These are phyloP conservation scores for Eleusine coracana DNA, from an alignment of 176 grass and related monocot genomes.

Conservation along the genomic window DNA sequence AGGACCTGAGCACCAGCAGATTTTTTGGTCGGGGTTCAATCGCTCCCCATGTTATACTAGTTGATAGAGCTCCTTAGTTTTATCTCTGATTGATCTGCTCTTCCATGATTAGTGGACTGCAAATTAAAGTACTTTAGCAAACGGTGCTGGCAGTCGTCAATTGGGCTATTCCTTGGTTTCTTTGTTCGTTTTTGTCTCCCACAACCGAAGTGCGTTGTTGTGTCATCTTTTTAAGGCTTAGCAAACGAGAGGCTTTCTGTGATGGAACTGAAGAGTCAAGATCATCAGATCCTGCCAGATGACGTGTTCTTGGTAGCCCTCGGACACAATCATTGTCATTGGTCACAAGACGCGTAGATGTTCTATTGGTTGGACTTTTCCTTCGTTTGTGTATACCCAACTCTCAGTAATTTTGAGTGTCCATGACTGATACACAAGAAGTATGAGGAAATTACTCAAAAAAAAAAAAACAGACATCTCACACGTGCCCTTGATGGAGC, in stretches of 20 bases:
- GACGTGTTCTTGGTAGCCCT: background rate
- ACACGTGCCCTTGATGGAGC: no score
- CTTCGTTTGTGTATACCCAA: background rate
- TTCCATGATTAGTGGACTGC: slow-evolving; percentile 27
- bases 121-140: background rate
- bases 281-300: background rate
- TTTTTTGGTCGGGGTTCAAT: background rate
- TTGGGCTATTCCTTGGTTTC: background rate
- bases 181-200: background rate
- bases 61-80: background rate
- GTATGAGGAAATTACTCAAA: no score
- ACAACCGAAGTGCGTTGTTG: background rate
- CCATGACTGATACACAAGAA: no score
- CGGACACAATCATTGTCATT: background rate
- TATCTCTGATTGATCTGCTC: slow-evolving; percentile 13
- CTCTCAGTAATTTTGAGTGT: background rate
- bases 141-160: background rate
- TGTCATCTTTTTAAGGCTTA: background rate
- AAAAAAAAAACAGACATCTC: no score
- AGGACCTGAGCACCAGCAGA: background rate
- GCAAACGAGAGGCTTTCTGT: background rate
- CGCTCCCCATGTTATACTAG: background rate
- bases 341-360: background rate
- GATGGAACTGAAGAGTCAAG: background rate
- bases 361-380: background rate